Conservation (phyloP, 2,329 filamentous ascomycete species). For the Calycina marina region DNA sequence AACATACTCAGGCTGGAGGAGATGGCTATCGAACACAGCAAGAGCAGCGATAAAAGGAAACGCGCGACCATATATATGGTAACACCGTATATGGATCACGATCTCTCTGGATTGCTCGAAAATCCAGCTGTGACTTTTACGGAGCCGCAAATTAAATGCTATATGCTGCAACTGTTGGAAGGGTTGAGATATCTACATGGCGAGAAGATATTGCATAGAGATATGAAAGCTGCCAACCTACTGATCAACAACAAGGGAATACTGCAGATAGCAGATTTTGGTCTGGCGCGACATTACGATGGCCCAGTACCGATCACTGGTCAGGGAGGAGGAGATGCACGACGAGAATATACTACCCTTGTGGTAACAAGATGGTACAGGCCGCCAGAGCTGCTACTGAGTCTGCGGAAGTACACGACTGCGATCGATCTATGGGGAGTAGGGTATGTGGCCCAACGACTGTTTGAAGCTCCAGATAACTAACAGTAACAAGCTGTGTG, state of each 20-base stretch:
- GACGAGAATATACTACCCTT: constrained; percentile 85
- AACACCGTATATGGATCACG: constrained; percentile 97
- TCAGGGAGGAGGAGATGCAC: constrained; percentile 68
- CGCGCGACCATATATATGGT: constrained; percentile 95
- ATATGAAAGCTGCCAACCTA: constrained; percentile 98
- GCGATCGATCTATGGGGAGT: constrained; percentile 98
- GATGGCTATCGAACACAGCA: constrained; percentile 78
- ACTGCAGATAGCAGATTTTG: constrained; percentile 94
- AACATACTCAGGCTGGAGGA: constrained; percentile 83
- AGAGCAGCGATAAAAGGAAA: constrained; percentile 56
- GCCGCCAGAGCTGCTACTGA: constrained; percentile 80
- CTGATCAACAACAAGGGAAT: constrained; percentile 90
- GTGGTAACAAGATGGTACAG: constrained; percentile 97
- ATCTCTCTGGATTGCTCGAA: constrained; percentile 90
- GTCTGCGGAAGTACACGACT: constrained; percentile 83
- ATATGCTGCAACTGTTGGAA: constrained; percentile 84
- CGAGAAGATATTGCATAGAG: constrained; percentile 78
- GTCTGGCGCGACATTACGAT: constrained; percentile 84
- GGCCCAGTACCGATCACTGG: constrained; percentile 66
- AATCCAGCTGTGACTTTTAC: constrained; percentile 83
- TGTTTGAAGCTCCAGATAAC: constrained; percentile 11
- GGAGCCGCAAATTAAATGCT: constrained; percentile 91
- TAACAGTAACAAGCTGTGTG: constrained; percentile 51
- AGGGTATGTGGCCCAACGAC: constrained; percentile 44
- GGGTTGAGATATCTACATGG: constrained; percentile 85